These are phyloP conservation scores for Cucumis melo DNA, from an alignment of 306 rosid genomes.

Conservation along the genomic window DNA sequence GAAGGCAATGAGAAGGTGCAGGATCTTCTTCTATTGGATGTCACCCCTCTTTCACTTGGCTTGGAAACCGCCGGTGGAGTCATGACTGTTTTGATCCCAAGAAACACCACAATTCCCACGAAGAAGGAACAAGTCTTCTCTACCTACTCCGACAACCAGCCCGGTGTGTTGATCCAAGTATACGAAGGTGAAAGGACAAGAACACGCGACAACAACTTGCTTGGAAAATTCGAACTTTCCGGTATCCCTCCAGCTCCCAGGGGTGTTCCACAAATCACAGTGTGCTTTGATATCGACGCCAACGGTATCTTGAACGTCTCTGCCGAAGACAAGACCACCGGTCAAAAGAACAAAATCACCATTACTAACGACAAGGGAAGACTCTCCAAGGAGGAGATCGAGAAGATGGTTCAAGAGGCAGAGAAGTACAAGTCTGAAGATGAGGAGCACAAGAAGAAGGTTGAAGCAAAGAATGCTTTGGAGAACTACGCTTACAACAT, in stretches of 20 bases:
- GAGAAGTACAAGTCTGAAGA: slow-evolving; percentile 73
- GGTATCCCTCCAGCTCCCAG: slow-evolving; percentile 80
- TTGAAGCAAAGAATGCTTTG: slow-evolving; percentile 45
- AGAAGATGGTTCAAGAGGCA: slow-evolving; percentile 71
- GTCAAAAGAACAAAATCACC: slow-evolving; percentile 71
- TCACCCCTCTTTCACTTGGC: slow-evolving; percentile 52
- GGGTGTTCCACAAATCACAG: slow-evolving; percentile 69
- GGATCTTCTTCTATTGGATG: slow-evolving; percentile 59
- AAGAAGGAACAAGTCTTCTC: slow-evolving; percentile 76
- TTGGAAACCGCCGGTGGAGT: slow-evolving; percentile 74
- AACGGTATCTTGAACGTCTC: slow-evolving; percentile 69
- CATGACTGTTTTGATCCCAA: slow-evolving; percentile 60
- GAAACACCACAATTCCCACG: slow-evolving; percentile 66
- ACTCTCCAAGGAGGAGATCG: slow-evolving; percentile 61
- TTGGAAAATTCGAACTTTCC: slow-evolving; percentile 61
- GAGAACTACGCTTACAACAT: slow-evolving; percentile 61
- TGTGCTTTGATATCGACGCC: slow-evolving; percentile 65
- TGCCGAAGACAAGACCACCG: slow-evolving; percentile 60
- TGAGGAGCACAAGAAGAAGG: slow-evolving; percentile 61
- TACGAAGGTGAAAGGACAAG: slow-evolving; percentile 67
- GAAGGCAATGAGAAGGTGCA: slow-evolving; percentile 77
- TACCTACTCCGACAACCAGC: slow-evolving; percentile 66
- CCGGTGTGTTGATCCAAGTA: slow-evolving; percentile 67
- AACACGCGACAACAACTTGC: slow-evolving; percentile 54
- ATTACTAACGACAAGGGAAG: slow-evolving; percentile 69